Base-by-base conservation (phyloP, 768 basidiomycete genomes). In the Austroboletus festivus region DNA sequence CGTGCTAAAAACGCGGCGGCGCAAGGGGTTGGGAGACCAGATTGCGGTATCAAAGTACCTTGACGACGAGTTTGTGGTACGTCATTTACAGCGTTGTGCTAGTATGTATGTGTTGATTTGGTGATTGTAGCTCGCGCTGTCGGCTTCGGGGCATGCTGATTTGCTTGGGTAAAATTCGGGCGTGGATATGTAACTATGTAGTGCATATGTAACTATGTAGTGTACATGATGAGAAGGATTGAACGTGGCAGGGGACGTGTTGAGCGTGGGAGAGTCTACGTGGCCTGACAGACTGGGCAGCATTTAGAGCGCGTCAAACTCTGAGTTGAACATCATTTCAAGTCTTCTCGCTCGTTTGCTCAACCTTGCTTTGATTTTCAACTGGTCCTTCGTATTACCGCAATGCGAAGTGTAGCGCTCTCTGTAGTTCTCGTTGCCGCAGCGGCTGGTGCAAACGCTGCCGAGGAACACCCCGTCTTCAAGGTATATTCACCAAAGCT, bases 21-120 rank as follows among this genome's bases (percentile, higher is more conserved):
- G 96, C 63, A 99, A 99, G 67, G 96, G 96, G 19, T 80, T 98
- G 23, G 93, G 93, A 21, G 95, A 98, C 68, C 90, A 93, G 71
- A 95, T 98, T 54, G 91, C 93, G 8, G 94, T 96, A 52, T 93
- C 93, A 26, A 97, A 96, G 69, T 97, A 96, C 71, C 68, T 97
- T 64, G 94, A 97, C 67, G 93, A 96, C 63, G 94, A 97, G 76
- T 94, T 94, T 76, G 85, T 91, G 74, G 85, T 89, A 67, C 63
- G 86, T 79, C 16, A 15, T 33, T 24, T 47, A n/a, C n/a, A 24
- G 20, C 2, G 21, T 46, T n/a, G 3, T 20, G 39, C 16, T 40
- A 33, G 45, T 42, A n/a, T 42, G 16, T 47, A 51, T 18, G 40
- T 46, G 47, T 44, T 50, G 30, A 61, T 11, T 42, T 13, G 47